Evolutionary conservation across 192 early-diverging fungal species (phyloP), one percentile per base, ranked within the genome.

Genomic region (Entomortierella lignicola): DNA sequence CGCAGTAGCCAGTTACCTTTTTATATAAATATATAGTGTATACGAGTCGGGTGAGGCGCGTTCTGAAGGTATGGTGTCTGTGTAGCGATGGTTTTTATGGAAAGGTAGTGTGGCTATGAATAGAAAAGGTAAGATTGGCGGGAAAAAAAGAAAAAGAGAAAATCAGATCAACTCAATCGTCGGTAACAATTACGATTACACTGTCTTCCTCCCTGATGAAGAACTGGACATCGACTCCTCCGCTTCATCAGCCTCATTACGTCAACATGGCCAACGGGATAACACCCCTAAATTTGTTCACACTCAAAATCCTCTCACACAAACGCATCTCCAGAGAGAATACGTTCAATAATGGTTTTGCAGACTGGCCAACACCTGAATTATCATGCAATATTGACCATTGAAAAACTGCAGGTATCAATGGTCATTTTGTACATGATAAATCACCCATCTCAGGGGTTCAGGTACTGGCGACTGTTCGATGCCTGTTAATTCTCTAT

Each of bases 401-500:
- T 66, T 32, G 15, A 21, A 15, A 8, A 6, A 8, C 17, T 21
- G 6, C 37, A 95, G 94, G 93, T 69, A 98, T 97, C 44, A 99
- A 98, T 83, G 97, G 97, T 44, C 98, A 99, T 85, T 97, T 99
- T 71, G 97, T 97, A 30, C 98, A 99, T 89, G 98, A 97, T 83
- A 99, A 99, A 89, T 98, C 96, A 82, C 96, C 98, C 50, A 97
- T 98, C 70, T 98, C 97, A 26, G 96, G 96, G 56, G 97, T 98
- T n/a, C 94, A 95, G 80, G 86, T 89, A 82, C 25, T 11, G n/a
- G n/a, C n/a, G n/a, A n/a, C n/a, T n/a, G n/a, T n/a, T n/a, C n/a
- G n/a, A n/a, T n/a, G n/a, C n/a, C n/a, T n/a, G n/a, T n/a, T n/a
- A n/a, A n/a, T n/a, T n/a, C n/a, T n/a, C n/a, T 25, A 3, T 26